These are phyloP conservation scores for Spathaspora hagerdaliae DNA, from an alignment of 805 yeast genomes.

Conservation along the genomic window DNA sequence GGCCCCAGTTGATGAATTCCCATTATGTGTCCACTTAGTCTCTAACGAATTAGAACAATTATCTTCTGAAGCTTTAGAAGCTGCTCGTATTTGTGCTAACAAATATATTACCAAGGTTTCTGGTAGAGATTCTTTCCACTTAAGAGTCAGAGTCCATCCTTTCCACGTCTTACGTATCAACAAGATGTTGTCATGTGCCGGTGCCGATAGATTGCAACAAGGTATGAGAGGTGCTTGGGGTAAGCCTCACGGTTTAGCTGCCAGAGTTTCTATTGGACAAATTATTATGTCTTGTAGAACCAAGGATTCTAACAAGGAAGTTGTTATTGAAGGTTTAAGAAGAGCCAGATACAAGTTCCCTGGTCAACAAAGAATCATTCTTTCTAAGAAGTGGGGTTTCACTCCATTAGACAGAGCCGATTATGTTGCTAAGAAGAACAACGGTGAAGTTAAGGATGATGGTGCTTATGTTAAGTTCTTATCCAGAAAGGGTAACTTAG, in stretches of 20 bases:
- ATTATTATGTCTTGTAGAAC: slow-evolving; percentile 97
- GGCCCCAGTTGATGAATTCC: slow-evolving; percentile 99
- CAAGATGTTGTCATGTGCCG: slow-evolving; percentile 99
- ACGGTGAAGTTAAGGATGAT: slow-evolving; percentile 98
- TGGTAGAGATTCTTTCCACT: slow-evolving; percentile 99
- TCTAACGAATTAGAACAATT: slow-evolving; percentile 99
- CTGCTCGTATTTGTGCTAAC: slow-evolving; percentile 99
- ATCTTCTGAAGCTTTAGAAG: slow-evolving; percentile 99
- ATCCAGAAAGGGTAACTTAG: slow-evolving; percentile 93
- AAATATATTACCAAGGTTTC: slow-evolving; percentile 96
- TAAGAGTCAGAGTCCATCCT: slow-evolving; percentile 99
- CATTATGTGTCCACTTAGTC: slow-evolving; percentile 98
- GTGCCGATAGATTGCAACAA: slow-evolving; percentile 99
- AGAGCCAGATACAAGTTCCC: slow-evolving; percentile 99
- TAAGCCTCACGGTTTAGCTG: slow-evolving; percentile 99
- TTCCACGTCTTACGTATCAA: slow-evolving; percentile 99
- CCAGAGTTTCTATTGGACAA: slow-evolving; percentile 98
- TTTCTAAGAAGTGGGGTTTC: slow-evolving; percentile 99
- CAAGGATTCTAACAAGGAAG: slow-evolving; percentile 96
- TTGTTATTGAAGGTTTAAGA: slow-evolving; percentile 98
- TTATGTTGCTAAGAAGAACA: slow-evolving; percentile 88
- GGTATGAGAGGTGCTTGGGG: slow-evolving; percentile 99
- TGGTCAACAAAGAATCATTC: slow-evolving; percentile 99
- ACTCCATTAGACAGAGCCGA: slow-evolving; percentile 98
- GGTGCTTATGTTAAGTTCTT: slow-evolving; percentile 99